These are phyloP conservation scores for Starmera caribaea DNA, from an alignment of 805 yeast genomes.

Conservation along the genomic window DNA sequence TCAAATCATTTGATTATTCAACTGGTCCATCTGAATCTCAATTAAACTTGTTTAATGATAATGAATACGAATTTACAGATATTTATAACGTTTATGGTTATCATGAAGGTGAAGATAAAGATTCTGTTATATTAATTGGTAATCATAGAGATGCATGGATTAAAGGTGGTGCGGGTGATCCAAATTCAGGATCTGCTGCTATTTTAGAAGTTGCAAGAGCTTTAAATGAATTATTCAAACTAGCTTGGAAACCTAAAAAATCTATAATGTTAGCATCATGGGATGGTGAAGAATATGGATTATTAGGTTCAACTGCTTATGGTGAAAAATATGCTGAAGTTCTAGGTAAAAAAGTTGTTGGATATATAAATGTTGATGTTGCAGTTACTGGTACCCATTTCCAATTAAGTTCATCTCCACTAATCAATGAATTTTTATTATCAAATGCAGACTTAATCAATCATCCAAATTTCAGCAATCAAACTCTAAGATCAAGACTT, in stretches of 20 bases:
- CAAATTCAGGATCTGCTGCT: slow-evolving; percentile 64
- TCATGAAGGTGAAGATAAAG: slow-evolving; percentile 40
- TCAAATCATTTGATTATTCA: slow-evolving; percentile 35
- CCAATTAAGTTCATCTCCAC: slow-evolving; percentile 44
- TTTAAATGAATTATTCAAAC: slow-evolving; percentile 36
- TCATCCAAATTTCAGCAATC: slow-evolving; percentile 29
- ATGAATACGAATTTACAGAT: slow-evolving; percentile 51
- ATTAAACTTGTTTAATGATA: slow-evolving; percentile 49
- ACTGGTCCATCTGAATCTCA: slow-evolving; percentile 40
- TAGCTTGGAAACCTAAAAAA: slow-evolving; percentile 60
- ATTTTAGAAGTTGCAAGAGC: slow-evolving; percentile 56
- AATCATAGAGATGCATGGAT: slow-evolving; percentile 81
- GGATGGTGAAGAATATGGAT: slow-evolving; percentile 77
- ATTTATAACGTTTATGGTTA: slow-evolving; percentile 56
- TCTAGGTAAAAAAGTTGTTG: slow-evolving; percentile 44
- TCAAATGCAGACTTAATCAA: slow-evolving; percentile 33
- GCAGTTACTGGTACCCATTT: slow-evolving; percentile 50
- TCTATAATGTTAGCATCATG: slow-evolving; percentile 64
- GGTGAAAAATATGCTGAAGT: slow-evolving; percentile 51
- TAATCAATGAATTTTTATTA: slow-evolving; percentile 37
- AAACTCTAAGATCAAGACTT: slow-evolving; percentile 19
- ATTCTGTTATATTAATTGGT: slow-evolving; percentile 55
- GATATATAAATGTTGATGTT: slow-evolving; percentile 62
- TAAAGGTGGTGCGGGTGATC: slow-evolving; percentile 72
- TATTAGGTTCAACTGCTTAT: slow-evolving; percentile 68